Conservation (phyloP, 1,284 basidiomycete genomes). For the Porphyrellus sp. region DNA sequence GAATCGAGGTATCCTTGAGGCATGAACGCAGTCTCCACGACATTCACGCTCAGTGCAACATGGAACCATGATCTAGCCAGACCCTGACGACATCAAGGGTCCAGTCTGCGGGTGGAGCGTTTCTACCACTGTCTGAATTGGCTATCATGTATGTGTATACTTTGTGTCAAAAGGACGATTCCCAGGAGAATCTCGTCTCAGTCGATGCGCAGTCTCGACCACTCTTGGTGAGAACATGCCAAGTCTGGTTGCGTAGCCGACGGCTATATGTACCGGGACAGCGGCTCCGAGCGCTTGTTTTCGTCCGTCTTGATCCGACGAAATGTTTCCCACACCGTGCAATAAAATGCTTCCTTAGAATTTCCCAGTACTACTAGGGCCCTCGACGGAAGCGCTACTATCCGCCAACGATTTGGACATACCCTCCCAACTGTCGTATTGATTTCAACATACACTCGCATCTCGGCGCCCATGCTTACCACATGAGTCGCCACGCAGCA, state of each 20-base stretch:
- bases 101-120: slow-evolving; percentile 41
- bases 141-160: slow-evolving; percentile 67
- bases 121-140: slow-evolving; percentile 15
- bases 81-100: slow-evolving; percentile 53
- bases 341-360: slow-evolving; percentile 62
- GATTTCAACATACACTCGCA: slow-evolving; percentile 61
- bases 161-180: slow-evolving; percentile 59
- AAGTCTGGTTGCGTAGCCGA: slow-evolving; percentile 61
- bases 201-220: slow-evolving; percentile 39
- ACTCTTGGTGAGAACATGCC: slow-evolving; percentile 49
- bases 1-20: slow-evolving; percentile 63
- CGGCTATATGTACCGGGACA: slow-evolving; percentile 48
- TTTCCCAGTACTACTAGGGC: too few relatives aligned
- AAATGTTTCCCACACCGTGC: slow-evolving; percentile 52
- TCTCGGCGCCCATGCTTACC: slow-evolving; percentile 54
- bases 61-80: slow-evolving; percentile 44
- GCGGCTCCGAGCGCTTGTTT: slow-evolving; percentile 18
- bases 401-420: slow-evolving; percentile 56
- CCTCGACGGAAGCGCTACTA: not conserved
- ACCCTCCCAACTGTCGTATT: slow-evolving; percentile 49
- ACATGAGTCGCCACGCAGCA: slow-evolving; percentile 50
- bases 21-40: slow-evolving; percentile 64
- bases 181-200: slow-evolving; percentile 45
- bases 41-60: slow-evolving; percentile 59
- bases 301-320: slow-evolving; percentile 33